Evolutionary conservation across 768 basidiomycete genomes (phyloP).

Genomic region (Suillus weaverae): DNA sequence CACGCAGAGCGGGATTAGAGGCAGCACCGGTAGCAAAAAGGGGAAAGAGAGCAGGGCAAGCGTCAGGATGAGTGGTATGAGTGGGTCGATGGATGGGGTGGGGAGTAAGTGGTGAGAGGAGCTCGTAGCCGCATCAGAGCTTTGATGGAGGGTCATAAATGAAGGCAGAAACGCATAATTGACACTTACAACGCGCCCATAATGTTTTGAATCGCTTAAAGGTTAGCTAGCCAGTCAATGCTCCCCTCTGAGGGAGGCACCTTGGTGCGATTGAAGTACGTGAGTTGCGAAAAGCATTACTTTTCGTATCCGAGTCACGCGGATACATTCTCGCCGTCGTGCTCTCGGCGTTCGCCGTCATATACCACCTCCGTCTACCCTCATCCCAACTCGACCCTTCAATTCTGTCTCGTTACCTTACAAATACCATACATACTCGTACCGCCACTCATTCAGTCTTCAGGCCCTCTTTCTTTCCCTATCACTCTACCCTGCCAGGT

Average conservation of each 20-base stretch:
- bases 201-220: conserved; percentile 88
- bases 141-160: conserved; percentile 23
- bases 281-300: too few species aligned
- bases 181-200: conserved; percentile 71
- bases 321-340: too few species aligned
- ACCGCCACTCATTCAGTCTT: too few species aligned
- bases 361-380: too few species aligned
- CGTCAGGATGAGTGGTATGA: background rate
- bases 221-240: conserved; percentile 81
- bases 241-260: conserved; percentile 54
- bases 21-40: background rate
- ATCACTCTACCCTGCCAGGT: too few species aligned
- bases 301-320: too few species aligned
- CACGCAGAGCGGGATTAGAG: background rate
- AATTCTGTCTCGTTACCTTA: too few species aligned
- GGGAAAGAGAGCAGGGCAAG: background rate
- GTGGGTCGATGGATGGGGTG: background rate
- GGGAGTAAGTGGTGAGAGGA: conserved; percentile 46
- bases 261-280: background rate
- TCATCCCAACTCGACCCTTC: too few species aligned
- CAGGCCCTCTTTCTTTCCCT: too few species aligned
- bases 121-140: conserved; percentile 63
- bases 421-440: too few species aligned
- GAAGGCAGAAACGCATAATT: too few species aligned
- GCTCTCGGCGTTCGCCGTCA: too few species aligned